Percentiles rank a stretch among this genome's conserved stretches.
These are phyloP conservation scores for Pleurotus tuoliensis DNA, from an alignment of 768 basidiomycete genomes.

Conservation along the genomic window DNA sequence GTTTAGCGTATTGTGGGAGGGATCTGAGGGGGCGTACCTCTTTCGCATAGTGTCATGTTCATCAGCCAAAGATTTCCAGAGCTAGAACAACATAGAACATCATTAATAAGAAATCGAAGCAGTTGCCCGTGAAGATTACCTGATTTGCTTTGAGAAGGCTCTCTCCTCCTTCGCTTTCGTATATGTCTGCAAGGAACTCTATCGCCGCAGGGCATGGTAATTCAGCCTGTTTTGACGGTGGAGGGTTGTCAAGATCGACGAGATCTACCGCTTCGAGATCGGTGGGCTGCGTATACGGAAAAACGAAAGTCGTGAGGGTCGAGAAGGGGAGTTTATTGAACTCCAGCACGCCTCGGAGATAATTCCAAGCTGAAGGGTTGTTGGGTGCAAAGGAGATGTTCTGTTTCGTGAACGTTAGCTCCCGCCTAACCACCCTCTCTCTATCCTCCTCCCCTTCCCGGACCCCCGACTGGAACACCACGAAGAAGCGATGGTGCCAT, in stretches of 20 bases:
- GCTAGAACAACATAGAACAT: constrained; percentile 29
- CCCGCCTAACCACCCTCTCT: constrained; percentile 57
- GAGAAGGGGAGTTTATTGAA: constrained; percentile 56
- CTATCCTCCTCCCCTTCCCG: constrained; percentile 59
- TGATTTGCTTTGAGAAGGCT: constrained; percentile 43
- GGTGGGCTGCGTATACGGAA: constrained; percentile 51
- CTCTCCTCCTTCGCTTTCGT: constrained; percentile 52
- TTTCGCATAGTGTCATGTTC: constrained; percentile 73
- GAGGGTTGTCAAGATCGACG: constrained; percentile 74
- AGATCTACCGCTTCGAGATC: constrained; percentile 31
- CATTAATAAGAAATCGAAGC: not conserved
- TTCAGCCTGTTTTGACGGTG: constrained; percentile 58
- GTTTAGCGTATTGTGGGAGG: not conserved
- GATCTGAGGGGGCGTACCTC: constrained; percentile 41
- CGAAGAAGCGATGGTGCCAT: constrained; percentile 95
- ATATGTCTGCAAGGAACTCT: constrained; percentile 81
- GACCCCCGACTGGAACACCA: constrained; percentile 69
- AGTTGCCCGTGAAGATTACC: constrained; percentile 26
- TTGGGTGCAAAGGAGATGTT: constrained; percentile 86
- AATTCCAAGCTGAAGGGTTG: constrained; percentile 96
- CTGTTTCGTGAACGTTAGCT: constrained; percentile 78
- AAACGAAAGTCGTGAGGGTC: constrained; percentile 53
- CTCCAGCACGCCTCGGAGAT: constrained; percentile 81
- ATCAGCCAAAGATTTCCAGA: constrained; percentile 67
- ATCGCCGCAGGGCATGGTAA: constrained; percentile 77